These are phyloP conservation scores for Dipodascopsis uninucleata DNA, from an alignment of 805 yeast genomes.

Conservation along the genomic window DNA sequence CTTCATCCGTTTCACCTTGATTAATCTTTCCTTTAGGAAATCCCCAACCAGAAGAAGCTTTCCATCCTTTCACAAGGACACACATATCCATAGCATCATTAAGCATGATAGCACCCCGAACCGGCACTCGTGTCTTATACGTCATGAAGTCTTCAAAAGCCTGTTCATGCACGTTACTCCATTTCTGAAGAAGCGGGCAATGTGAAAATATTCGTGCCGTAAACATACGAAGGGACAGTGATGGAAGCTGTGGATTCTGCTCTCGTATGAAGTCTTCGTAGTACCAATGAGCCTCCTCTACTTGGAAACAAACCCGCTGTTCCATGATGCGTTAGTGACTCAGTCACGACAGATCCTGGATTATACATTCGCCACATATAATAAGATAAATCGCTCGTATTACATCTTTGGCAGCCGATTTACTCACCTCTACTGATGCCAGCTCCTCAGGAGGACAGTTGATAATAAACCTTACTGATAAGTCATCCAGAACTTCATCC, in stretches of 20 bases:
- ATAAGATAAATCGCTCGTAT: neutral
- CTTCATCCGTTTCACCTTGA: slow-evolving; percentile 81
- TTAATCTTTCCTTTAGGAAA: slow-evolving; percentile 97
- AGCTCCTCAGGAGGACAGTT: slow-evolving; percentile 92
- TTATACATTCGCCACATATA: neutral
- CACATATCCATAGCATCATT: slow-evolving; percentile 58
- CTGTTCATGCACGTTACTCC: slow-evolving; percentile 41
- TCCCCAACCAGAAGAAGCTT: slow-evolving; percentile 75
- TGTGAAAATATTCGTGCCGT: slow-evolving; percentile 75
- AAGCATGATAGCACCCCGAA: slow-evolving; percentile 89
- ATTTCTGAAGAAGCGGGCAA: slow-evolving; percentile 46
- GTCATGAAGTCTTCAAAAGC: slow-evolving; percentile 76
- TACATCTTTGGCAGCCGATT: neutral
- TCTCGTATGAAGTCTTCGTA: slow-evolving; percentile 78
- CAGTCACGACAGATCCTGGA: neutral
- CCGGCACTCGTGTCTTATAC: slow-evolving; percentile 89
- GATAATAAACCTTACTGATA: slow-evolving; percentile 81
- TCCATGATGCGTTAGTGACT: slow-evolving; percentile 15
- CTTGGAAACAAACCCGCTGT: slow-evolving; percentile 79
- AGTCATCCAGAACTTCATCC: slow-evolving; percentile 76
- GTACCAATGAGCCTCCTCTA: slow-evolving; percentile 98
- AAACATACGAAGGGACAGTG: slow-evolving; percentile 71
- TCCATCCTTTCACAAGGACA: slow-evolving; percentile 78
- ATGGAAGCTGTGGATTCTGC: slow-evolving; percentile 70
- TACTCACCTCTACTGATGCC: slow-evolving; percentile 54